Evolutionary conservation across 2,329 filamentous ascomycete species (phyloP), one percentile per base, ranked within the genome.

Genomic region (Sporothrix mexicana): DNA sequence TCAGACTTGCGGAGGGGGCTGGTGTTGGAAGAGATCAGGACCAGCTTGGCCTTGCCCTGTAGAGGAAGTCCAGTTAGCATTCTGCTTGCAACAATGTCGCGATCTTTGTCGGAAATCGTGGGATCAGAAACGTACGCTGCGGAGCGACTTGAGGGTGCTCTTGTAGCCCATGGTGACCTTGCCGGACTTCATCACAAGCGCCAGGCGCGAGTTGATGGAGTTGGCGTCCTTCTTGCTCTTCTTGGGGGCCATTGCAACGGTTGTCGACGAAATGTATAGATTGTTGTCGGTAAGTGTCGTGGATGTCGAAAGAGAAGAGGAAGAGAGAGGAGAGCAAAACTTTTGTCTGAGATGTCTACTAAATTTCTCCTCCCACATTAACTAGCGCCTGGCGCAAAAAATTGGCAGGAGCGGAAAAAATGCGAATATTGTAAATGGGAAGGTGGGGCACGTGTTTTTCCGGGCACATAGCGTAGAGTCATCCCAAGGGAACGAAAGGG

Each of bases 1-100:
- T 98, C 95, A 81, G 90, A 93, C 92, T 98, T 99, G 85, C 95
- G 92, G 81, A 99, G 93, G 85, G 96, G 96, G 82, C 95, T 95
- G 79, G 95, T 97, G 90, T 99, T 98, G 86, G 93, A 94, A 79
- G 92, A 88, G 77, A 94, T 94, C 84, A 95, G 79, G 84, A 98
- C 93, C 79, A 98, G 91, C 93, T 98, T 98, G 85, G 96, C 96
- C 92, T 98, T 98, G 85, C 95, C 95, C 73, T 75, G 69, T 9
- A 66, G 43, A 25, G 30, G 23, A n/a, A 66, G 17, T 43, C 43
- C 1, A n/a, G 68, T 73, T 68, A 71, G 69, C 25, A 36, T 2
- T 53, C n/a, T 68, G 41, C 43, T 45, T 30, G 57, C 4, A 17
- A 36, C 30, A 23, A 1, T 13, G 25, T 9, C 4, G 8, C 12